Base-by-base conservation (phyloP, 139 green algal species). In the Asterochloris erici region DNA sequence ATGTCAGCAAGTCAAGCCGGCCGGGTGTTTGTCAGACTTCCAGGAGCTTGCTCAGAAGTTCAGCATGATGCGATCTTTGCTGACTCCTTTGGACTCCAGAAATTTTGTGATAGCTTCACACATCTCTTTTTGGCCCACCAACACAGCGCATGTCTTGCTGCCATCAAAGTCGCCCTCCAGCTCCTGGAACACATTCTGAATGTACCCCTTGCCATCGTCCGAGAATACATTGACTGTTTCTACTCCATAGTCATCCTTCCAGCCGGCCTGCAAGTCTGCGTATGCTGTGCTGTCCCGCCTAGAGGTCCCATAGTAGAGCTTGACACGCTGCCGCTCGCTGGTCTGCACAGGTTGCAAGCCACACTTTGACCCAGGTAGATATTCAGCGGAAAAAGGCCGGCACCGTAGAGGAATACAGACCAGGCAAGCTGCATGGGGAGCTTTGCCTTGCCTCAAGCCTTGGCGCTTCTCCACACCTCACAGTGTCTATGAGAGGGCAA, bases 121-220 rank as follows among this genome's bases (percentile, higher is more conserved):
- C 95, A 98, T 98, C 74, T 93, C 93, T 84, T 97, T 96, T 68
- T 98, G 94, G 12, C 95, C 95, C 77, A 92, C 96, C 82, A 98
- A 84, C 73, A 98, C 84, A 14, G 93, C 94, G 15, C 88, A 88
- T 71, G 91, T 89, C 24, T 63, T 29, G 28, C 60, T 71, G 2
- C 28, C 63, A 38, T 84, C 83, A 28, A 80, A 80, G 11, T 66
- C 63, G 60, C 54, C 21, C 11, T 60, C 17, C 38, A 86, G 85
- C 83, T 87, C 84, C 0, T 75, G 82, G 82, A 96, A 97, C 12
- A 89, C 90, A 75, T 96, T 90, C 86, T 97, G 93, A 79, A 96
- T 90, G 83, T 97, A 95, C 68, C 86, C 88, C 64, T 91, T 68
- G 26, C 82, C 85, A 12, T 83, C 63, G 19, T 83, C 76, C 12